Percentiles rank a stretch among this genome's conserved stretches.
Evolutionary conservation across 2,329 filamentous ascomycete species (phyloP).

Genomic region (Aquanectria penicillioides): DNA sequence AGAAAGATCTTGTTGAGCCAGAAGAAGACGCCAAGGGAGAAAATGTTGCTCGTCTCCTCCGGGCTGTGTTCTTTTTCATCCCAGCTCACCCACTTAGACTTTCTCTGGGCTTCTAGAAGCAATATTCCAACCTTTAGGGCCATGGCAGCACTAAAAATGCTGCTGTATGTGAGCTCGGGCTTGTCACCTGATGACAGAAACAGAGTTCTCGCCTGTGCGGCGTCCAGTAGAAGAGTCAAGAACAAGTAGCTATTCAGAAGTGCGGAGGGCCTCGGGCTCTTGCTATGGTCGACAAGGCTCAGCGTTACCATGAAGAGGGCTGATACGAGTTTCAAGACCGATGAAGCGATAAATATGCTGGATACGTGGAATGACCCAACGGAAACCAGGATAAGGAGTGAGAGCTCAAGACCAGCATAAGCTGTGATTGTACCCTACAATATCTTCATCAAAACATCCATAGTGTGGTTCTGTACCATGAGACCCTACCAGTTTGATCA

Average conservation of each 20-base stretch:
- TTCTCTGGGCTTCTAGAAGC: constrained; percentile 48
- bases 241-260: constrained; percentile 52
- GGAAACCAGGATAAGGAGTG: constrained; percentile 14
- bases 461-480: too few species aligned
- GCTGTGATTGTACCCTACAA: constrained; percentile 2
- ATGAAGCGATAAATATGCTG: constrained; percentile 8
- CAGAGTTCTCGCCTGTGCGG: constrained; percentile 50
- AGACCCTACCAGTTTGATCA: constrained; percentile 13
- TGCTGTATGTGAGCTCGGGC: constrained; percentile 22
- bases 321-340: constrained; percentile 10
- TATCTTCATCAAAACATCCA: background rate
- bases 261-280: constrained; percentile 51
- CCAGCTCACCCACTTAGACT: constrained; percentile 48
- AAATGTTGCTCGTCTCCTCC: constrained; percentile 41
- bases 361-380: constrained; percentile 11
- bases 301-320: constrained; percentile 6
- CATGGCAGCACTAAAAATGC: constrained; percentile 44
- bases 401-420: constrained; percentile 15
- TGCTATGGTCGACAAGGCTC: constrained; percentile 40
- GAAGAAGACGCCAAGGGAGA: constrained; percentile 39
- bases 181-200: constrained; percentile 38
- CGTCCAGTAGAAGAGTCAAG: constrained; percentile 53
- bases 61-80: constrained; percentile 46
- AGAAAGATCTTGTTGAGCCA: constrained; percentile 44
- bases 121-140: constrained; percentile 47